Base-by-base conservation (phyloP, 2,329 filamentous ascomycete genomes). In the Scleromitrula shiraiana region DNA sequence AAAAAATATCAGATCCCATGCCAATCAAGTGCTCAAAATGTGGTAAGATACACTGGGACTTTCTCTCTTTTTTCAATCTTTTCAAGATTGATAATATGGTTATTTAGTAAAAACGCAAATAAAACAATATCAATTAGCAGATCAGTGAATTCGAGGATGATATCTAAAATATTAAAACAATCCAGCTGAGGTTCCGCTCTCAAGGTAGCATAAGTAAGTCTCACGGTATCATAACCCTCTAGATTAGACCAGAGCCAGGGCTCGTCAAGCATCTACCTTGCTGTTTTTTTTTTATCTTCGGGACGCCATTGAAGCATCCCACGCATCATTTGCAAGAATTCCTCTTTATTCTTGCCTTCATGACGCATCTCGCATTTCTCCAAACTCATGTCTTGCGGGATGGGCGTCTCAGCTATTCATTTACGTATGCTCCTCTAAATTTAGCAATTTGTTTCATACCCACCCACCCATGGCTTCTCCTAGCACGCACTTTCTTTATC, bases 281-380 rank as follows among this genome's bases (percentile, higher is more conserved):
- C 66, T 6, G 59, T 64, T 15, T 51, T 55, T 15, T 51, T 55
- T 39, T 64, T 56, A 30, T 64, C 46, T 50, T 62, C 63, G 9
- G 64, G 65, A 20, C 56, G 36, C 64, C 62, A 67, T 35, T 53
- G 53, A 17, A 67, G 52, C 64, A 67, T 67, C 27, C 52, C 53
- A 5, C 22, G 35, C n/a, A 61, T 50, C 40, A 67, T 65, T 8
- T 57, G 42, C 12, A 67, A 41, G 38, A 66, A 68, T 2, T 54
- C 38, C 26, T 42, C 19, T 49, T 64, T 64, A 15, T 67, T 61
- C 14, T 62, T 53, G 5, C 54, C 59, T 23, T 58, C 27, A 14
- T 64, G 41, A 24, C 58, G 62, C 17, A 54, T 32, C 23, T 48
- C 38, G 6, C 42, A 37, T 9, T 49, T 32, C 46, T 47, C 49